Evolutionary conservation across 495 filamentous ascomycete genomes (phyloP).

Genomic region (Lasiosphaeriaceae sp.): DNA sequence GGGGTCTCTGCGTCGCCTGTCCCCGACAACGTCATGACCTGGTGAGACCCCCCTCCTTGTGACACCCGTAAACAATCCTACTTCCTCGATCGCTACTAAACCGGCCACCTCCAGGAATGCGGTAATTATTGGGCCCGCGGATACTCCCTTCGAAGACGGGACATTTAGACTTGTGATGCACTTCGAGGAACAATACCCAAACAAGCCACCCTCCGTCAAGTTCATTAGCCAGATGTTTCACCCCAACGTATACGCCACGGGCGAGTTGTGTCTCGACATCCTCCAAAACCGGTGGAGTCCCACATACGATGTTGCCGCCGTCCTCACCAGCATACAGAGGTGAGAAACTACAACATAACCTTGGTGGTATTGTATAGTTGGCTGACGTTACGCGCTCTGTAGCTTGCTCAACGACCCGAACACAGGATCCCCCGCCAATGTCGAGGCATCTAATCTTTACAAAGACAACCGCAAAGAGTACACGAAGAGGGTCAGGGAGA

Average conservation of each 20-base stretch:
- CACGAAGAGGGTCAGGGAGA: slow-evolving; percentile 89
- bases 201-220: slow-evolving; percentile 95
- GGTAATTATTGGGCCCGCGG: slow-evolving; percentile 95
- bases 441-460: slow-evolving; percentile 97
- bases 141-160: slow-evolving; percentile 97
- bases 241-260: slow-evolving; percentile 95
- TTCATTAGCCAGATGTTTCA: slow-evolving; percentile 99
- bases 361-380: background rate
- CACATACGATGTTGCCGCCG: slow-evolving; percentile 96
- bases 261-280: slow-evolving; percentile 95
- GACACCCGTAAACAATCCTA: background rate
- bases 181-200: slow-evolving; percentile 97
- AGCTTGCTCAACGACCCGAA: slow-evolving; percentile 99
- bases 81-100: slow-evolving; percentile 2
- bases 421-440: slow-evolving; percentile 94
- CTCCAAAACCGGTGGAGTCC: slow-evolving; percentile 98
- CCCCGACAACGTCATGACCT: slow-evolving; percentile 99
- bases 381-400: slow-evolving; percentile 14
- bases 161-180: slow-evolving; percentile 98
- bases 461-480: slow-evolving; percentile 98
- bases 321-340: slow-evolving; percentile 98
- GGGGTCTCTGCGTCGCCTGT: slow-evolving; percentile 96
- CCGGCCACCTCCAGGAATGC: slow-evolving; percentile 68
- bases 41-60: slow-evolving; percentile 51
- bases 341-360: slow-evolving; percentile 27